Percentiles rank a stretch among this genome's conserved stretches.
Evolutionary conservation across 192 early-diverging fungal species (phyloP).

Genomic region (Backusella australiensis): DNA sequence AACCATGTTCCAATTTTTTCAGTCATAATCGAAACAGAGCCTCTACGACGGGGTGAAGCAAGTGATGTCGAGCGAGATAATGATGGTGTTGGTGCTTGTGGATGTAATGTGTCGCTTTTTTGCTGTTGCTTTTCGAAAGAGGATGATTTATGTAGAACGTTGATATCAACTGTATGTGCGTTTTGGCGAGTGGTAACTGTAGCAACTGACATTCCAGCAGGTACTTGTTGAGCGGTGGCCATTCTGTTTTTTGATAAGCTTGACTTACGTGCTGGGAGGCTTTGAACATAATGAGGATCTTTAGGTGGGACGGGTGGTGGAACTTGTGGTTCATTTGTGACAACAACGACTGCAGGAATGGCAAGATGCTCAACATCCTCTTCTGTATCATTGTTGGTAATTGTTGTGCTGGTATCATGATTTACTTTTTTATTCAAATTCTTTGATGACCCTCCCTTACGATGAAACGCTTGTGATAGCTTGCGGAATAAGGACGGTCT

Average conservation of each 20-base stretch:
- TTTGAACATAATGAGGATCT: neutral
- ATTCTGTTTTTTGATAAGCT: neutral
- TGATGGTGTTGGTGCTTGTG: neutral
- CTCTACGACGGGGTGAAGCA: neutral
- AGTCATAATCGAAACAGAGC: slow-evolving; percentile 2
- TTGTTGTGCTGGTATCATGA: neutral
- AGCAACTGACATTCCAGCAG: slow-evolving; percentile 5
- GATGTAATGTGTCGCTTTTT: neutral
- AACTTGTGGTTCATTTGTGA: neutral
- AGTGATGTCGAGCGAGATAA: neutral
- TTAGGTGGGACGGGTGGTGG: slow-evolving; percentile 15
- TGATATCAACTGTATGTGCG: slow-evolving; percentile 10
- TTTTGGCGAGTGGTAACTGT: slow-evolving; percentile 5
- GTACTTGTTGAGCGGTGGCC: neutral
- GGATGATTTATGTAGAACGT: neutral
- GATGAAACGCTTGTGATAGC: slow-evolving; percentile 12
- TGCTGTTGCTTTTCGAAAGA: neutral
- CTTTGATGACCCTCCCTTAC: slow-evolving; percentile 7
- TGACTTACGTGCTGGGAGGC: neutral
- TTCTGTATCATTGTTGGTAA: neutral
- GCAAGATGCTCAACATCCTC: neutral
- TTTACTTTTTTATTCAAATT: slow-evolving; percentile 2
- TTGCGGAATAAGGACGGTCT: slow-evolving; percentile 17
- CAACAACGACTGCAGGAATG: neutral
- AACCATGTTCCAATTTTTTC: slow-evolving; percentile 17